phyloP scores from a whole-genome alignment of 192 early-diverging fungal species.

The Neocallimastix lanati region DNA sequence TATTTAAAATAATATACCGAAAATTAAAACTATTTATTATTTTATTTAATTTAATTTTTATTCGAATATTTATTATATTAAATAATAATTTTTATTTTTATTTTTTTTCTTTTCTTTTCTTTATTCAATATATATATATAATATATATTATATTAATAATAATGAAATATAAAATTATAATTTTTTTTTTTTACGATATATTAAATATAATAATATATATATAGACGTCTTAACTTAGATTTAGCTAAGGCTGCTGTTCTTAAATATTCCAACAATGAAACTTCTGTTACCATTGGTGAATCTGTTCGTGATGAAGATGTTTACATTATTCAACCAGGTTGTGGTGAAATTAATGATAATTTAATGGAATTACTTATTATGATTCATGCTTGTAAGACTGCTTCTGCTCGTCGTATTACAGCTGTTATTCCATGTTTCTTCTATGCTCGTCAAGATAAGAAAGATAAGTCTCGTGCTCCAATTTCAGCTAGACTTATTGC shows the following conservation, averaged over 20 bases:
- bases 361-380: conserved; percentile 4
- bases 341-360: conserved; percentile 4
- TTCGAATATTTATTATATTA: too few species aligned
- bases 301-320: conserved; percentile 78
- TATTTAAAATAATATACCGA: too few species aligned
- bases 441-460: conserved; percentile 33
- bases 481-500: background rate
- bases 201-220: too few species aligned
- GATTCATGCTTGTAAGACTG: conserved; percentile 1
- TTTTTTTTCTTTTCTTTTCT: too few species aligned
- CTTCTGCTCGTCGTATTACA: too few species aligned
- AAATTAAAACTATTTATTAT: too few species aligned
- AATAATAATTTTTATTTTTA: too few species aligned
- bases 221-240: conserved; percentile 80
- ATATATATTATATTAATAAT: too few species aligned
- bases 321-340: conserved; percentile 62
- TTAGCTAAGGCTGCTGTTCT: conserved; percentile 80
- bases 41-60: too few species aligned
- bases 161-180: too few species aligned
- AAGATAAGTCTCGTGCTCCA: conserved; percentile 53
- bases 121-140: too few species aligned
- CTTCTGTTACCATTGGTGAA: conserved; percentile 81
- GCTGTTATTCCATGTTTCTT: background rate
- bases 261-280: conserved; percentile 92
- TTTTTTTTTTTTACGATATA: too few species aligned